Evolutionary conservation across 306 rosid species (phyloP).

Genomic region (Ormosia emarginata): DNA sequence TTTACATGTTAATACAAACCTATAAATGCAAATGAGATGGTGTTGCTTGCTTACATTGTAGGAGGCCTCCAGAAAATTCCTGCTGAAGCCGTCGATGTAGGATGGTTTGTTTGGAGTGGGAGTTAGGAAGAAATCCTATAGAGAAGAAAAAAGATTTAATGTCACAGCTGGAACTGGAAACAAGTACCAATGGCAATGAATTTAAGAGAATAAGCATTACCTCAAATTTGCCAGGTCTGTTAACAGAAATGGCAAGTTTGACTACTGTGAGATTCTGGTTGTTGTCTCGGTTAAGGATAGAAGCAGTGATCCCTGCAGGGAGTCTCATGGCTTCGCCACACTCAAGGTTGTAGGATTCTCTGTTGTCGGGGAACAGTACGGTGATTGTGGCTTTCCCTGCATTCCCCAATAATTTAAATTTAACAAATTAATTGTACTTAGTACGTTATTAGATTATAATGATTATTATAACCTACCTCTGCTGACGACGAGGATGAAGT

Average conservation of each 20-base stretch:
- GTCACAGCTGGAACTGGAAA: too few relatives aligned
- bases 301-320: not conserved
- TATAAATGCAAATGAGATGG: not conserved
- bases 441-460: too few relatives aligned
- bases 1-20: not conserved
- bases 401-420: not conserved
- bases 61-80: constrained; percentile 19
- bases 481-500: constrained; percentile 7
- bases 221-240: not conserved
- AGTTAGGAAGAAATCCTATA: constrained; percentile 17
- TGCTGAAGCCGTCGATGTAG: constrained; percentile 26
- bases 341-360: constrained; percentile 17
- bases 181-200: too few relatives aligned
- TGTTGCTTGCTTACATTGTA: constrained; percentile 17
- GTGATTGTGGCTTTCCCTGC: constrained; percentile 29
- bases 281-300: not conserved
- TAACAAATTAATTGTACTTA: not conserved
- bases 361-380: not conserved
- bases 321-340: constrained; percentile 15
- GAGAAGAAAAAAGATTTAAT: not conserved
- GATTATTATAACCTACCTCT: too few relatives aligned
- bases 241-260: constrained; percentile 1
- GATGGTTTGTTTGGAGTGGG: not conserved
- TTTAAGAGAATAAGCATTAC: not conserved
- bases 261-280: constrained; percentile 11